Evolutionary conservation across 192 early-diverging fungal genomes (phyloP), one percentile per base, ranked within the genome.

Genomic region (Coemansia javaensis): DNA sequence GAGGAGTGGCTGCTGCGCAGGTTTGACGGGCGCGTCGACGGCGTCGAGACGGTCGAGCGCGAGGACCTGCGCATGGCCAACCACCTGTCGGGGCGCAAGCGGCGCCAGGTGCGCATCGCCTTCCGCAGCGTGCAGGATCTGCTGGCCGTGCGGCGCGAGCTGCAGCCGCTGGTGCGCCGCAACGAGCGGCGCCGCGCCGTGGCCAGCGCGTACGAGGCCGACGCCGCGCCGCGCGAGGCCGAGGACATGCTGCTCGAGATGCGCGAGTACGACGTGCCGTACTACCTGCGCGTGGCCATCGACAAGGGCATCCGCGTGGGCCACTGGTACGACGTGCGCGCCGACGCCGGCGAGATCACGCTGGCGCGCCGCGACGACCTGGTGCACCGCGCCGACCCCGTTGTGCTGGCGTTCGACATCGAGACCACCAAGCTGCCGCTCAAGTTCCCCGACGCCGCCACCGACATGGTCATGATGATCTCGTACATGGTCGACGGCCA

Each of bases 401-500:
- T 97, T 0, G 83, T 97, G 0, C 53, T 97, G 24, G 97, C 94
- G 0, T 99, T 93, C 59, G 94, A 97, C 77, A 99, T 99, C 45
- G 97, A 99, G 75, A 95, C 92, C 0, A 94, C 94, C 24, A 99
- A 99, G 63, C 65, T 92, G 24, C 97, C 97, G 24, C 80, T 99
- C 24, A 97, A 96, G 68, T 99, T 99, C 50, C 97, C 97, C 7
- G 97, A 97, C 50, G 79, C 92, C 0, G 39, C 67, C 4, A 83
- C 85, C 24, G 97, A 99, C 62, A 82, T 81, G 32, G 90, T 99
- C 51, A 99, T 97, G 92, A 99, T 99, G 97, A 96, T 99, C 55
- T 97, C 94, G 23, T 99, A 99, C 64, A 99, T 99, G 97, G 88
- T 99, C 41, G 93, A 97, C 47, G 97, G 92, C 16, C 86, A 89